Percentiles rank a stretch among this genome's conserved stretches.
These are phyloP conservation scores for Candida xiaguanensis DNA, from an alignment of 805 yeast genomes.

Conservation along the genomic window DNA sequence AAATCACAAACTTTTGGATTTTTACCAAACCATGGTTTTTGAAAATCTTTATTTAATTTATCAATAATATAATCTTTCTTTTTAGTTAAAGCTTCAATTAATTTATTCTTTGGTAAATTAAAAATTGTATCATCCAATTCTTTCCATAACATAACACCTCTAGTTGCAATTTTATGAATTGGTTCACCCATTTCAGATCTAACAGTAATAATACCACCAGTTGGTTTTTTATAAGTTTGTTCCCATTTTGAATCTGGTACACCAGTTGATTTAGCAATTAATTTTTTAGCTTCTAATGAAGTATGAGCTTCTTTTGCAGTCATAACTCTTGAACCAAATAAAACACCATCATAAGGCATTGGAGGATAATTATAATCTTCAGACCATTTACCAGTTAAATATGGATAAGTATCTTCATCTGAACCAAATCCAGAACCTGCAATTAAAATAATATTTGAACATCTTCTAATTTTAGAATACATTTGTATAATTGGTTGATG, in stretches of 20 bases:
- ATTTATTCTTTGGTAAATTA: conserved; percentile 82
- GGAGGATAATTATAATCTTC: conserved; percentile 81
- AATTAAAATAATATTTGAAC: conserved; percentile 80
- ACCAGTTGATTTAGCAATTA: conserved; percentile 89
- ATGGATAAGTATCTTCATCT: conserved; percentile 94
- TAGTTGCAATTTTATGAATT: conserved; percentile 95
- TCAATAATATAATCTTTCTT: conserved; percentile 84
- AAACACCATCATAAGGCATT: conserved; percentile 98
- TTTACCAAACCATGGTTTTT: conserved; percentile 96
- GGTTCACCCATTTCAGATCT: conserved; percentile 99
- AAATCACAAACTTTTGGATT: conserved; percentile 79
- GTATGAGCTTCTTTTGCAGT: conserved; percentile 95
- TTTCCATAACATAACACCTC: conserved; percentile 97
- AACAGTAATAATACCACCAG: conserved; percentile 97
- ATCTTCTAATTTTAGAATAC: conserved; percentile 92
- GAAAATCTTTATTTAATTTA: conserved; percentile 89
- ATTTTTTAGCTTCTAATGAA: conserved; percentile 88
- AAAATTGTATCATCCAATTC: conserved; percentile 94
- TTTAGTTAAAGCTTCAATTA: conserved; percentile 73
- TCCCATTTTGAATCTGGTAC: conserved; percentile 90
- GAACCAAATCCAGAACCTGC: conserved; percentile 99
- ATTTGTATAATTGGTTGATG: conserved; percentile 95
- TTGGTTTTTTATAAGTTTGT: conserved; percentile 85
- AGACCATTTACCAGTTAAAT: conserved; percentile 98
- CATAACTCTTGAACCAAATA: conserved; percentile 97